Evolutionary conservation across 2,329 filamentous ascomycete genomes (phyloP), one percentile per base, ranked within the genome.

Genomic region (Coniochaeta sp.): DNA sequence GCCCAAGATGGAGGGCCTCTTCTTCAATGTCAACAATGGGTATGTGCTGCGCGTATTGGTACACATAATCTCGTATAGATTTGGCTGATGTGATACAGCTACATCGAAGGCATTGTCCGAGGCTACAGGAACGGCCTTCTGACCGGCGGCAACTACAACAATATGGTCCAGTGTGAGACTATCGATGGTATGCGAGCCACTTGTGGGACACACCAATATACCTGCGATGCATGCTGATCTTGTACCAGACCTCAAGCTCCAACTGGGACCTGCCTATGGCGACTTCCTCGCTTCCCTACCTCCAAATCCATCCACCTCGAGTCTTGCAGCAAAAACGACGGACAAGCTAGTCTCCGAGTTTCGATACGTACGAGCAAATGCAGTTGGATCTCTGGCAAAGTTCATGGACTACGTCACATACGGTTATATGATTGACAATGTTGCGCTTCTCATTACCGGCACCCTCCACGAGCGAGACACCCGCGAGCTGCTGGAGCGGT

Each of bases 381-480:
- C 93, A 30, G 91, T 91, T 2, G 95, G 95, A 17, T 91, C 92
- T 1, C 86, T 97, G 40, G 89, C 93, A 64, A 92, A 91, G 72
- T 99, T 99, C 75, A 92, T 99, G 85, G 92, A 98, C 75, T 99
- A 96, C 76, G 81, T 99, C 63, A 99, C 95, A 1, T 99, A 99
- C 74, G 93, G 93, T 63, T 99, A 99, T 82, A 99, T 99, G 95
- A 99, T 99, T 76, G 95, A 99, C 78, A 99, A 99, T 70, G 92
- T 99, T 58, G 95, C 96, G 42, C 88, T 99, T 44, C 86, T 99
- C 70, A 99, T 99, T 75, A 99, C 95, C 24, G 95, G 95, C 63
- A 99, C 95, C 14, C 84, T 99, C 32, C 95, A 99, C 77, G 96
- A 99, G 78, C 87, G 95, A 72, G 95, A 99, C 74, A 99, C 95